Evolutionary conservation across 2,329 filamentous ascomycete genomes (phyloP), one percentile per base, ranked within the genome.

Genomic region (Nemania diffusa): DNA sequence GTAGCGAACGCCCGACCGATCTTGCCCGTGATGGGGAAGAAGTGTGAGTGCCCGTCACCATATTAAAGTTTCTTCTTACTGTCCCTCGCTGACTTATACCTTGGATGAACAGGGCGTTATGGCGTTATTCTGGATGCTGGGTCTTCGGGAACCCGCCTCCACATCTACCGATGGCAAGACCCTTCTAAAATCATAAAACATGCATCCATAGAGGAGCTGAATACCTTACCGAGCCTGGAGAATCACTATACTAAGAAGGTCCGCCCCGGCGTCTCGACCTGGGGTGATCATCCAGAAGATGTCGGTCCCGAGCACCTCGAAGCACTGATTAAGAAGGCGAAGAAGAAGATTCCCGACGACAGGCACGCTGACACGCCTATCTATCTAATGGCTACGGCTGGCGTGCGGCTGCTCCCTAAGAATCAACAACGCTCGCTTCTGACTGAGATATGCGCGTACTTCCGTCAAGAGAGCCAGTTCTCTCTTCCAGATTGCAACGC

Each of bases 51-150:
- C 24, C 24, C 51, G 62, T 61, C 42, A 20, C 13, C 22, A 13
- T 34, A 32, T 3, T 29, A 20, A 20, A 9, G 17, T 6, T 32
- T 22, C 32, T 46, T 56, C 53, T 62, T 9, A 13, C n/a, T 7
- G 15, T 13, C 13, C 37, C 20, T 62, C 29, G 48, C 63, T 64
- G 22, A 69, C 58, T 64, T 48, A 57, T 26, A 2, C 61, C 57
- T 53, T 59, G 70, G 24, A 69, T 57, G 48, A 42, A 48, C 63
- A 89, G 87, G 85, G 77, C 86, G 88, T 83, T 97, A 97, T 85
- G 96, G 94, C 78, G 92, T 98, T 75, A 94, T 99, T 78, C 88
- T 99, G 77, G 96, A 99, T 86, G 96, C 96, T 79, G 96, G 96
- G 74, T 98, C 96, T 80, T 98, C 96, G 80, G 95, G 96, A 78